Evolutionary conservation across 2,329 filamentous ascomycete species (phyloP).

Genomic region (Bipolaris oryzae): DNA sequence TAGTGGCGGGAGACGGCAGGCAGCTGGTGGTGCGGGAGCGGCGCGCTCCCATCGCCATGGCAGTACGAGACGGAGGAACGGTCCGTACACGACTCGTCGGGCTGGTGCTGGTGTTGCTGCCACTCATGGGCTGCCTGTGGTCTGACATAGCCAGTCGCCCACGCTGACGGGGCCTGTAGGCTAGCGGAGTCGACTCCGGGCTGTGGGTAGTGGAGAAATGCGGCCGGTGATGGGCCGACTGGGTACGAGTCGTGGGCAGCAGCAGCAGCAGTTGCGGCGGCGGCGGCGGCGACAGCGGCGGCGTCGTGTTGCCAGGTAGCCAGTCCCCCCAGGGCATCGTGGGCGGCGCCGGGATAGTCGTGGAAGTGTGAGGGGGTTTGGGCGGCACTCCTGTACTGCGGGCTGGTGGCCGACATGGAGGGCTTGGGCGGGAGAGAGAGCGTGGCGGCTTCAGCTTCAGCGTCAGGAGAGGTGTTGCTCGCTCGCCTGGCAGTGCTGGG

Average conservation of each 20-base stretch:
- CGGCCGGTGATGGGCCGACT: conserved; percentile 30
- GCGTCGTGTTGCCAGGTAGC: conserved; percentile 31
- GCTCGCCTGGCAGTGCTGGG: conserved; percentile 24
- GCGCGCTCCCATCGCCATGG: conserved; percentile 22
- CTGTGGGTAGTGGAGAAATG: conserved; percentile 34
- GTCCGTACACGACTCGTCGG: conserved; percentile 23
- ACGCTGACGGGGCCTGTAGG: conserved; percentile 25
- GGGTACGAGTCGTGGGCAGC: conserved; percentile 29
- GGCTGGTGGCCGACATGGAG: conserved; percentile 38
- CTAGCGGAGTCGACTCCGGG: conserved; percentile 34
- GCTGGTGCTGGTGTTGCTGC: conserved; percentile 17
- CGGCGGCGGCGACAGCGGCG: conserved; percentile 4
- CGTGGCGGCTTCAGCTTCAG: conserved; percentile 32
- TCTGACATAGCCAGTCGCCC: conserved; percentile 28
- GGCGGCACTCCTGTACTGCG: conserved; percentile 39
- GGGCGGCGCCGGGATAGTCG: conserved; percentile 23
- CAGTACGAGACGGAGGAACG: conserved; percentile 28
- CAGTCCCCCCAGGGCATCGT: conserved; percentile 36
- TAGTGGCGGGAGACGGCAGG: conserved; percentile 24
- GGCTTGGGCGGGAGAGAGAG: conserved; percentile 32
- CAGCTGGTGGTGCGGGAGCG: conserved; percentile 13
- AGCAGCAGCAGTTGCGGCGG: conserved; percentile 8
- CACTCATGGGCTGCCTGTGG: conserved; percentile 24
- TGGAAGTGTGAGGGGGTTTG: conserved; percentile 38
- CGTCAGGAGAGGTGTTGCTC: conserved; percentile 25